Base-by-base conservation (phyloP, 495 filamentous ascomycete genomes). In the Neurospora cerealis region DNA sequence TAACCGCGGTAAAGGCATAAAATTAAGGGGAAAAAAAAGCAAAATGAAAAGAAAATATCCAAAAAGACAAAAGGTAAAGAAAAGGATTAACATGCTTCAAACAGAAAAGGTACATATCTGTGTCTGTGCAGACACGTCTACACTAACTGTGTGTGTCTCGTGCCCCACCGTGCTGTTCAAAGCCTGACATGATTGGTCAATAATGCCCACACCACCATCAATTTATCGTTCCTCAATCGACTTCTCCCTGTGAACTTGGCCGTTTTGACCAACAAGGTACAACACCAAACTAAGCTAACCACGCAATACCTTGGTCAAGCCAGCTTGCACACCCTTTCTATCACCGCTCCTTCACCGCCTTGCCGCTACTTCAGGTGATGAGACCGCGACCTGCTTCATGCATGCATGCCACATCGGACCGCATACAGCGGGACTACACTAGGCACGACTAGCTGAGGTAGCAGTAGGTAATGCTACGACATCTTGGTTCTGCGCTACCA, bases 41-140 rank as follows among this genome's bases (percentile, higher is more conserved):
- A 37, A 71, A 40, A 60, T 40, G 36, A 24, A 46, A 28, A 70
- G 39, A 38, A 60, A 21, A 69, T 40, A 13, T 15, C 39, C 21
- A 69, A 42, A 62, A n/a, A 17, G 38, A 71, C 72, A 75, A 66
- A 21, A 7, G 8, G 69, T 71, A 72, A 48, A 62, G 24, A 21
- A 70, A 75, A 44, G 74, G 21, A 62, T 76, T 40, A 74, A 73
- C 38, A 42, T 48, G 60, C 70, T 71, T 69, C 73, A 71, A 36
- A 32, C 60, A 69, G 42, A 21, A 34, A n/a, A 40, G 34, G 71
- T 21, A 73, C 54, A 32, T 62, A 62, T 17, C 48, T 24, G 48
- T 60, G 11, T 15, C 24, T 5, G 15, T 62, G 54, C 24, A 32
- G 13, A 60, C 21, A 54, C 24, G 54, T 62, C 24, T 38, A 38